Evolutionary conservation across 2,329 filamentous ascomycete genomes (phyloP).

Genomic region (Polytolypa hystricis): DNA sequence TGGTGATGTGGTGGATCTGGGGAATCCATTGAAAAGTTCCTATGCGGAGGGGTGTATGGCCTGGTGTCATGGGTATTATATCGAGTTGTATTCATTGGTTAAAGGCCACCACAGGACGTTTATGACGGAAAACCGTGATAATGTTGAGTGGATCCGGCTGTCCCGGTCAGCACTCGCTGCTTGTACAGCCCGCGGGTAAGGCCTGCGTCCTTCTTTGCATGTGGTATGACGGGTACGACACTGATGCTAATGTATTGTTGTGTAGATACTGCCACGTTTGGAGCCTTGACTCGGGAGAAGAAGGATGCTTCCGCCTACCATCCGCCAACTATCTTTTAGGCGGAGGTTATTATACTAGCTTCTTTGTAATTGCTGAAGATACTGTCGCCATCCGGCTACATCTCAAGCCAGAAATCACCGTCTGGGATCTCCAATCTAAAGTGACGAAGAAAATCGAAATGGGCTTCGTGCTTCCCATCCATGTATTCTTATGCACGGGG

Average conservation of each 20-base stretch:
- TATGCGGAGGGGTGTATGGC: slow-evolving; percentile 4
- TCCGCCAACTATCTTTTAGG: slow-evolving; percentile 6
- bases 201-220: slow-evolving; percentile 4
- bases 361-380: slow-evolving; percentile 14
- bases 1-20: not conserved
- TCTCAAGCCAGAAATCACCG: not conserved
- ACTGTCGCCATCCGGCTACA: slow-evolving; percentile 16
- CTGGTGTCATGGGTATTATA: not conserved
- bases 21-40: not conserved
- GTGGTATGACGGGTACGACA: not conserved
- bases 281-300: slow-evolving; percentile 15
- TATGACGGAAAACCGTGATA: slow-evolving; percentile 16
- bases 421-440: slow-evolving; percentile 17
- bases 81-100: not conserved
- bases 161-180: slow-evolving; percentile 16
- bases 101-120: slow-evolving; percentile 6
- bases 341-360: not conserved
- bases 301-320: slow-evolving; percentile 19
- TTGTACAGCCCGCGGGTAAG: slow-evolving; percentile 16
- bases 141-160: slow-evolving; percentile 11
- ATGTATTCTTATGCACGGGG: slow-evolving; percentile 2
- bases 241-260: too few relatives aligned
- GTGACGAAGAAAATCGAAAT: slow-evolving; percentile 4
- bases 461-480: not conserved
- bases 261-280: slow-evolving; percentile 23